Conservation (phyloP, 805 yeast genomes). For the Metschnikowia drakensbergensis region DNA sequence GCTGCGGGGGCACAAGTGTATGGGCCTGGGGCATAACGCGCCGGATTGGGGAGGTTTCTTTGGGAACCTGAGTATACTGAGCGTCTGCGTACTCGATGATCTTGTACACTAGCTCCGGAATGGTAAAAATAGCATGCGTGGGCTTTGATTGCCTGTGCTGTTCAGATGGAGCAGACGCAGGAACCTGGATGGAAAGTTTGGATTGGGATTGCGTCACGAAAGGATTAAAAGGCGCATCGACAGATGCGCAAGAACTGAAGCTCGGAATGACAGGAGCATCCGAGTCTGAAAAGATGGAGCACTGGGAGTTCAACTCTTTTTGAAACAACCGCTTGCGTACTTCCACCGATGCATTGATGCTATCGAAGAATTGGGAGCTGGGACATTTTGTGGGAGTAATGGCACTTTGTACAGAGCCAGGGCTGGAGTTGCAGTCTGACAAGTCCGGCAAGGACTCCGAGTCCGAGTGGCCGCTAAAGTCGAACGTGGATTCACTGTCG, state of each 20-base stretch:
- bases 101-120: constrained; percentile 69
- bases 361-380: constrained; percentile 4
- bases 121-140: constrained; percentile 46
- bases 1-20: background rate
- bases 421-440: constrained; percentile 25
- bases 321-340: constrained; percentile 2
- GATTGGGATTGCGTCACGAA: background rate
- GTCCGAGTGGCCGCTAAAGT: constrained; percentile 20
- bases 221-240: background rate
- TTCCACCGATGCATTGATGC: background rate
- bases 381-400: constrained; percentile 15
- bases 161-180: background rate
- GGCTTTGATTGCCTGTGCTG: background rate
- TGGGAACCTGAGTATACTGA: constrained; percentile 50
- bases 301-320: background rate
- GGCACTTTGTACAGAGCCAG: constrained; percentile 9
- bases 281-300: background rate
- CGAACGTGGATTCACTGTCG: background rate
- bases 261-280: background rate
- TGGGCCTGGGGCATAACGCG: constrained; percentile 41
- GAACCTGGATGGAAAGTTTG: background rate
- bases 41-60: constrained; percentile 55
- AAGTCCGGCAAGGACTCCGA: constrained; percentile 38
- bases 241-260: background rate
- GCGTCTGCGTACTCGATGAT: constrained; percentile 62